Evolutionary conservation across 495 filamentous ascomycete species (phyloP).

Genomic region (Podospora tetraspora): DNA sequence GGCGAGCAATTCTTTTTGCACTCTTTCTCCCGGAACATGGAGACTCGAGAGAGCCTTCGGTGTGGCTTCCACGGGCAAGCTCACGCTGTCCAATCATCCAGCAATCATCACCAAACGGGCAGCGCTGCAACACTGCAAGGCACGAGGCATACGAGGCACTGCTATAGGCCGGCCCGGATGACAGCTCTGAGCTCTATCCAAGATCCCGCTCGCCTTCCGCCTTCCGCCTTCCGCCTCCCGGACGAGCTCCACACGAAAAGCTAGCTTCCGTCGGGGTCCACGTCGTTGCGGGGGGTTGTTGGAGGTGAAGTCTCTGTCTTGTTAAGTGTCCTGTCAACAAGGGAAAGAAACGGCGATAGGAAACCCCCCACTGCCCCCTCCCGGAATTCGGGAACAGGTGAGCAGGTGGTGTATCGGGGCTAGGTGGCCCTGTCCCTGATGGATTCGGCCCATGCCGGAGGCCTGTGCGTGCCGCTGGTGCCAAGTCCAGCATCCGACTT

Average conservation of each 20-base stretch:
- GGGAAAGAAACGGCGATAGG: background rate
- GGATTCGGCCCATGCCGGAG: conserved; percentile 10
- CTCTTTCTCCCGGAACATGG: background rate
- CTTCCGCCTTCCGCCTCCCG: background rate
- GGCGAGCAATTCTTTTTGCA: background rate
- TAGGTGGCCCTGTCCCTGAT: background rate
- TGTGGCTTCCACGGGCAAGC: conserved; percentile 6
- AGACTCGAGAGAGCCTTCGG: background rate
- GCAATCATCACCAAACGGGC: background rate
- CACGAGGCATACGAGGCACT: conserved; percentile 1
- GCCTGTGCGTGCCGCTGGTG: conserved; percentile 5
- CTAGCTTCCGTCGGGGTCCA: background rate
- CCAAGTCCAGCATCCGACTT: conserved; percentile 2
- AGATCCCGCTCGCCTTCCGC: background rate
- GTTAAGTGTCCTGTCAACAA: too few species aligned
- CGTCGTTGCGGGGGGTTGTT: background rate
- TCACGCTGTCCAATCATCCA: background rate
- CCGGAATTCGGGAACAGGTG: background rate
- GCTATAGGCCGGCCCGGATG: background rate
- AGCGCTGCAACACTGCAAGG: conserved; percentile 13
- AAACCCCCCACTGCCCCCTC: background rate
- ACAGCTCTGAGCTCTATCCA: background rate
- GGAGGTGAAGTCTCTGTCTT: background rate
- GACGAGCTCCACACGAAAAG: background rate
- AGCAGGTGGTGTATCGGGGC: background rate